phyloP scores from a whole-genome alignment of 306 rosid species.

The Sesbania bispinosa region DNA sequence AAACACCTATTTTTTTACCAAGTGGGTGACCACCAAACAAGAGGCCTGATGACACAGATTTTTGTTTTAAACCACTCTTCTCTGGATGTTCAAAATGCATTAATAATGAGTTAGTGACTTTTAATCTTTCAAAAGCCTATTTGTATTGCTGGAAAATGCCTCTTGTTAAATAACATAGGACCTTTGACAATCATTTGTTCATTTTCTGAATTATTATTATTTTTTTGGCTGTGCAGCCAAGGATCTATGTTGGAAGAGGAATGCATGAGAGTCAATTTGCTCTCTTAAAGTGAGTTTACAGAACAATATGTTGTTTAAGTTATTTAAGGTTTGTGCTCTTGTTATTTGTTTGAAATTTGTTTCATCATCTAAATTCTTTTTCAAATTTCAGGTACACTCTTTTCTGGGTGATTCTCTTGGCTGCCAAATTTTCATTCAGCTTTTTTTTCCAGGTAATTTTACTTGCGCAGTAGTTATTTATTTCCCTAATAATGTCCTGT shows the following conservation, averaged over 20 bases:
- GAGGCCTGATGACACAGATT: not conserved
- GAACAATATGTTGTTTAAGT: slow-evolving; percentile 1
- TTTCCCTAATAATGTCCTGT: slow-evolving; percentile 9
- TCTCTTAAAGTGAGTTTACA: slow-evolving; percentile 76
- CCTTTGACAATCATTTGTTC: not conserved
- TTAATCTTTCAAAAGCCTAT: not conserved
- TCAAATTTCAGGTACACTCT: slow-evolving; percentile 74
- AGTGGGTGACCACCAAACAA: not conserved
- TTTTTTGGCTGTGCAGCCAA: slow-evolving; percentile 58
- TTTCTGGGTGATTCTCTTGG: slow-evolving; percentile 87
- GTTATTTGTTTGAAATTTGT: slow-evolving; percentile 23
- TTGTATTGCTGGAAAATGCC: not conserved
- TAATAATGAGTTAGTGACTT: not conserved
- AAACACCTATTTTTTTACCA: not conserved
- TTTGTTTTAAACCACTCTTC: not conserved
- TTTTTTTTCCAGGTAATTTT: slow-evolving; percentile 70
- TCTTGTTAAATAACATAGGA: not conserved
- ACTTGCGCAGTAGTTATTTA: not conserved
- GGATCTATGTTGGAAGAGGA: slow-evolving; percentile 91
- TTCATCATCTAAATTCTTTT: slow-evolving; percentile 12
- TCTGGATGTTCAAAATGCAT: not conserved
- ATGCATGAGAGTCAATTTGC: slow-evolving; percentile 97
- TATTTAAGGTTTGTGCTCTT: slow-evolving; percentile 8
- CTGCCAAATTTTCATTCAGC: slow-evolving; percentile 75
- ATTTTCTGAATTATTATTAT: slow-evolving; percentile 25